Percentiles rank a stretch among this genome's conserved stretches.
Conservation (phyloP, 305 asterid genomes). For the Ilex paraguariensis region DNA sequence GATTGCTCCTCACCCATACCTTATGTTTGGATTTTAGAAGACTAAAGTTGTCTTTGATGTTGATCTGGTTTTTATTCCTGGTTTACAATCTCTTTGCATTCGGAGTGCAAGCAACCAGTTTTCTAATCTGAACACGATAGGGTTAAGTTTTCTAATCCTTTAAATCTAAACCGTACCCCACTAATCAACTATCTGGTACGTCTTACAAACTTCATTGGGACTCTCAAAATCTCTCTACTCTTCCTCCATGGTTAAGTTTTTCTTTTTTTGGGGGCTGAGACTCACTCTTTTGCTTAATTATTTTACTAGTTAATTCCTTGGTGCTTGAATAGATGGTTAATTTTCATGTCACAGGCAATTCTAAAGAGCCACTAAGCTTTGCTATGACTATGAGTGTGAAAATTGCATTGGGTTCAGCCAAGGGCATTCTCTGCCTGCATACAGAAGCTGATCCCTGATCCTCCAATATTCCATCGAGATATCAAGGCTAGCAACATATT, state of each 20-base stretch:
- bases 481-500: slow-evolving; percentile 90
- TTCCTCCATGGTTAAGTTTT: background rate
- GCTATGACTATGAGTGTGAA: slow-evolving; percentile 74
- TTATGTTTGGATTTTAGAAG: too few relatives aligned
- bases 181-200: slow-evolving; percentile 53
- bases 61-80: too few relatives aligned
- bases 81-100: too few relatives aligned
- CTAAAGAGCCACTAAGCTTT: slow-evolving; percentile 50
- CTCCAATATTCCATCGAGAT: slow-evolving; percentile 95
- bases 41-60: too few relatives aligned
- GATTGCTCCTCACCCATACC: too few relatives aligned
- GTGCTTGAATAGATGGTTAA: too few relatives aligned
- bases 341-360: slow-evolving; percentile 41
- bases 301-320: too few relatives aligned
- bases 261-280: slow-evolving; percentile 1
- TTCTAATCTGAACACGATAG: too few relatives aligned
- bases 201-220: slow-evolving; percentile 7
- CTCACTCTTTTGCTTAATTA: too few relatives aligned
- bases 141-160: too few relatives aligned
- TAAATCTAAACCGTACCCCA: too few relatives aligned
- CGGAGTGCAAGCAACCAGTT: too few relatives aligned
- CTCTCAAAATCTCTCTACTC: slow-evolving; percentile 2
- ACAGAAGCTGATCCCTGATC: slow-evolving; percentile 98
- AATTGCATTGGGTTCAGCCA: slow-evolving; percentile 74
- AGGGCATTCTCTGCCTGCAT: slow-evolving; percentile 92